Evolutionary conservation across 169 alveolate genomes (phyloP), one percentile per base, ranked within the genome.

Genomic region (Plasmodium knowlesi): DNA sequence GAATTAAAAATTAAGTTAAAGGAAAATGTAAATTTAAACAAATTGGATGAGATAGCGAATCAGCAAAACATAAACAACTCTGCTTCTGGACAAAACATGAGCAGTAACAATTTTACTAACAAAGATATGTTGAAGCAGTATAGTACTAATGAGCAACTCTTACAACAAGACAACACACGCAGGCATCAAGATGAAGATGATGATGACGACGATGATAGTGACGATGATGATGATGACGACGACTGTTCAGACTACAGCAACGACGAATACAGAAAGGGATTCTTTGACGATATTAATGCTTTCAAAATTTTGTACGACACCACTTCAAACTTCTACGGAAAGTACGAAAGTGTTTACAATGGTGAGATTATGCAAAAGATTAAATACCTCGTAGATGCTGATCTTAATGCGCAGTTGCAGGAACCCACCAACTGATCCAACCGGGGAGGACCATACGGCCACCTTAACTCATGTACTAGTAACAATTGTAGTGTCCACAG

Each of bases 181-280:
- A 22, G 54, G 34, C 25, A 85, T 22, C 81, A 85, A 14, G 76
- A 53, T 10, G 93, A 85, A 16, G 93, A 86, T 5, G 86, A 85
- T 1, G 93, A 88, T 37, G 94, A 88, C 16, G 93, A 86, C 28
- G 83, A 61, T 25, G 94, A 88, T 54, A 89, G 78, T n/a, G 94
- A 88, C 10, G 86, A 81, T 34, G 39, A 78, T 37, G 39, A 79
- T 57, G 89, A 88, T 14, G 61, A 88, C 70, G 85, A 86, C 16
- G 93, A 88, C 28, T 88, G 89, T 16, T 88, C 94, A 43, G 94
- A 88, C 32, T 88, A 78, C 39, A 88, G 94, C 32, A 57, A 71
- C 72, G 94, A 88, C 30, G 94, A 88, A 57, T 88, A 79, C 71
- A 78, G 94, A 78, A 76, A 88, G 32, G 94, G 94, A 2, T 88